Evolutionary conservation across 345 rosid genomes (phyloP), one percentile per base, ranked within the genome.

Genomic region (Nephelium lappaceum): DNA sequence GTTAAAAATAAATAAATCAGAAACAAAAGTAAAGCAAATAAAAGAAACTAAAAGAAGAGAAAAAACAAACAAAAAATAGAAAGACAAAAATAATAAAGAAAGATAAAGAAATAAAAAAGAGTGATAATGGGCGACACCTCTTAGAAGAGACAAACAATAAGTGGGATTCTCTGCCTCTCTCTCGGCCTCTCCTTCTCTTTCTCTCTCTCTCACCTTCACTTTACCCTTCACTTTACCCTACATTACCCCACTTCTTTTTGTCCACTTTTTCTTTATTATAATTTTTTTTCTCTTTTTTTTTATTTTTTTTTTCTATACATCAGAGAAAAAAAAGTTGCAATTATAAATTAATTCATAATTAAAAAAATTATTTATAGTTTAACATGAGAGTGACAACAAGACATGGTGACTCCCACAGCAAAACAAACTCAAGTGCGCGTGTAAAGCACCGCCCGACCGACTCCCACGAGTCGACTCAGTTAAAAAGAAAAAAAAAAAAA

Each of bases 81-180:
- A 67, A 19, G 23, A 53, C 21, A 38, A 65, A 23, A 39, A 51
- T 71, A n/a, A 0, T 8, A 38, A 55, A 64, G 36, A 6, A 11
- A 5, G 3, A n/a, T 24, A 11, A 14, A 78, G 49, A 8, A 61
- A n/a, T 41, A 5, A 36, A 19, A 18, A 62, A 10, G 14, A 69
- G 42, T 71, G 72, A 65, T 24, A 72, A 47, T 49, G 24, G 55
- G 65, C 2, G 25, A 15, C 39, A 5, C 61, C 43, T 41, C 15
- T 0, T 19, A 55, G 36, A 74, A 77, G 81, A 83, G 87, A 83
- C 87, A 72, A 89, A 11, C 75, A 25, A 79, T 84, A 14, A 87
- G 83, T 87, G 89, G 86, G 82, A 83, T 84, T 82, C 77, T 70
- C 84, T 73, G 74, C 14, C 18, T 49, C 51, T n/a, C 23, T 9